A percentile compares a stretch with the other conserved stretches of the same genome.
Evolutionary conservation across 257 asterid genomes (phyloP).

Genomic region (Solanum chiquidenum): DNA sequence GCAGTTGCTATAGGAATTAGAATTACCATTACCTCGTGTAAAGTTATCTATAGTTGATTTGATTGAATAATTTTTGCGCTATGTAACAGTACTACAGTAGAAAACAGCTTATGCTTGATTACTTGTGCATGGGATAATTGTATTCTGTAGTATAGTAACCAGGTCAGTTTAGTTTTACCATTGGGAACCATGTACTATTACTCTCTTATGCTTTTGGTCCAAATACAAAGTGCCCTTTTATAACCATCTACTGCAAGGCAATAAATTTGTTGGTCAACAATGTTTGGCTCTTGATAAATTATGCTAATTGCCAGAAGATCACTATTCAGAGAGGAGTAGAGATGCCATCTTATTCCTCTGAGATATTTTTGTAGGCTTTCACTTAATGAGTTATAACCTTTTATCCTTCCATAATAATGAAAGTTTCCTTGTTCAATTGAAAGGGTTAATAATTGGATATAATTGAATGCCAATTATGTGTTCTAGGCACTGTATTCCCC

Average conservation of each 20-base stretch:
- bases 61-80: neutral
- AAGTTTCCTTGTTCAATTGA: neutral
- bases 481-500: neutral
- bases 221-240: neutral
- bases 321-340: neutral
- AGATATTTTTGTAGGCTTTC: neutral
- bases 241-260: neutral
- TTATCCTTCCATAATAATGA: neutral
- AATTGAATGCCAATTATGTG: neutral
- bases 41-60: neutral
- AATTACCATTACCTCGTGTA: neutral
- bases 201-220: neutral
- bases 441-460: neutral
- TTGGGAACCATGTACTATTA: neutral
- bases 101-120: neutral
- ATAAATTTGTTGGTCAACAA: neutral
- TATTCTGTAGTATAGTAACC: neutral
- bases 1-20: neutral
- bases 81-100: neutral
- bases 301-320: neutral
- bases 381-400: neutral
- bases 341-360: neutral
- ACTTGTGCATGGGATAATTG: neutral
- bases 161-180: neutral
- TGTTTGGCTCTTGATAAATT: neutral